phyloP scores from a whole-genome alignment of 2,329 filamentous ascomycete genomes.

The Ceratocystiopsis sp. region DNA sequence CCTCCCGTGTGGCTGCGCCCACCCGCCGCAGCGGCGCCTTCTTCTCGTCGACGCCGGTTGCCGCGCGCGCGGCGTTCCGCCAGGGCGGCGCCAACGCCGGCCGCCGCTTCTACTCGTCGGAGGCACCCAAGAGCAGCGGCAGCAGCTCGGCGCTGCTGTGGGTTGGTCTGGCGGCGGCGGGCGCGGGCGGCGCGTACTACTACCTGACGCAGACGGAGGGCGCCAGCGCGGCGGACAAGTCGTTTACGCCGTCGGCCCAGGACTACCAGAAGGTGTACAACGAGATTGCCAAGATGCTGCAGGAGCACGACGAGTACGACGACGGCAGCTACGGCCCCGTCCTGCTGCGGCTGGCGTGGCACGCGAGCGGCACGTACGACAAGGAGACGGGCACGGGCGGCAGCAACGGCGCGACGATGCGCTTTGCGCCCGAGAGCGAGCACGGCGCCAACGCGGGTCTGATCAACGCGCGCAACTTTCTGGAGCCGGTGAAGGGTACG shows the following conservation, averaged over 20 bases:
- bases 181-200: conserved; percentile 48
- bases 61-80: conserved; percentile 52
- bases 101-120: conserved; percentile 66
- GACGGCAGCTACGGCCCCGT: conserved; percentile 94
- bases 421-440: conserved; percentile 73
- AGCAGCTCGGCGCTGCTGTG: conserved; percentile 27
- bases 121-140: conserved; percentile 33
- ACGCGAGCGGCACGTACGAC: conserved; percentile 84
- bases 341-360: conserved; percentile 81
- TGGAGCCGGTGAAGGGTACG: conserved; percentile 75
- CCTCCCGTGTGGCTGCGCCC: conserved; percentile 33
- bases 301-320: conserved; percentile 89
- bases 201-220: conserved; percentile 42
- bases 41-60: conserved; percentile 37
- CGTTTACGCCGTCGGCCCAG: conserved; percentile 58
- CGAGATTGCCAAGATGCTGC: conserved; percentile 59
- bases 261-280: conserved; percentile 97
- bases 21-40: conserved; percentile 2
- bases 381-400: conserved; percentile 76
- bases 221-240: conserved; percentile 30
- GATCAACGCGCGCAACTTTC: conserved; percentile 72
- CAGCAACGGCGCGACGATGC: conserved; percentile 94
- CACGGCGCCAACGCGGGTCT: conserved; percentile 93
- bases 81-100: conserved; percentile 32
- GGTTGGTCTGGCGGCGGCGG: conserved; percentile 40